These are phyloP conservation scores for Backusella mclennaniae DNA, from an alignment of 192 early-diverging fungal species.

Conservation along the genomic window DNA sequence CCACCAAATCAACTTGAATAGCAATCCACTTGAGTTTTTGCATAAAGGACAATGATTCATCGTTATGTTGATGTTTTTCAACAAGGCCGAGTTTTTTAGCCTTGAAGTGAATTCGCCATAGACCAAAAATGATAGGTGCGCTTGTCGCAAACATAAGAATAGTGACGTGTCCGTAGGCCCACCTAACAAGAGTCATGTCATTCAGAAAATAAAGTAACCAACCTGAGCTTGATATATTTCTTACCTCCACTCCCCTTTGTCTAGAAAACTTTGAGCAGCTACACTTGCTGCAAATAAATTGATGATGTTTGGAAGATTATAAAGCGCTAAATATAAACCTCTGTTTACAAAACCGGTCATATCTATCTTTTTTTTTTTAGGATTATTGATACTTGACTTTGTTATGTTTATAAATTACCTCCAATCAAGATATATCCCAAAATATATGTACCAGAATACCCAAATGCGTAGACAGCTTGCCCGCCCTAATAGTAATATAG, in stretches of 20 bases:
- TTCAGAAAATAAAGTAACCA: too few species aligned
- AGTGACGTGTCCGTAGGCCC: slow-evolving; percentile 16
- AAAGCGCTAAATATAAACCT: slow-evolving; percentile 8
- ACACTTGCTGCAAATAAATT: slow-evolving; percentile 11
- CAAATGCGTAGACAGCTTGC: slow-evolving; percentile 20
- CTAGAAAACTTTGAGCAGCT: not conserved
- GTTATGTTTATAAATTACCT: not conserved
- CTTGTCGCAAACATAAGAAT: slow-evolving; percentile 6
- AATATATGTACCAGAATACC: slow-evolving; percentile 16
- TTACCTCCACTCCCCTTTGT: not conserved
- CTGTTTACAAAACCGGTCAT: slow-evolving; percentile 12
- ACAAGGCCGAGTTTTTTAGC: not conserved
- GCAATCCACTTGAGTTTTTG: not conserved
- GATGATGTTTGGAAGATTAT: slow-evolving; percentile 12
- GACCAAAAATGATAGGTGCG: slow-evolving; percentile 11
- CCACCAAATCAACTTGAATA: slow-evolving; percentile 10
- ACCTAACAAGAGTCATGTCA: not conserved
- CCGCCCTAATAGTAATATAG: not conserved
- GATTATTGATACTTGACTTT: too few species aligned
- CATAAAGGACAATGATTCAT: not conserved
- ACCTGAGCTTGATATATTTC: too few species aligned
- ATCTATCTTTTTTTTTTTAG: not conserved
- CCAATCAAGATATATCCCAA: slow-evolving; percentile 15
- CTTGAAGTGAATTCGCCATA: slow-evolving; percentile 2
- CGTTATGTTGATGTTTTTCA: not conserved